These are phyloP conservation scores for Cladosporium sp. DNA, from an alignment of 2,329 filamentous ascomycete species.

Conservation along the genomic window DNA sequence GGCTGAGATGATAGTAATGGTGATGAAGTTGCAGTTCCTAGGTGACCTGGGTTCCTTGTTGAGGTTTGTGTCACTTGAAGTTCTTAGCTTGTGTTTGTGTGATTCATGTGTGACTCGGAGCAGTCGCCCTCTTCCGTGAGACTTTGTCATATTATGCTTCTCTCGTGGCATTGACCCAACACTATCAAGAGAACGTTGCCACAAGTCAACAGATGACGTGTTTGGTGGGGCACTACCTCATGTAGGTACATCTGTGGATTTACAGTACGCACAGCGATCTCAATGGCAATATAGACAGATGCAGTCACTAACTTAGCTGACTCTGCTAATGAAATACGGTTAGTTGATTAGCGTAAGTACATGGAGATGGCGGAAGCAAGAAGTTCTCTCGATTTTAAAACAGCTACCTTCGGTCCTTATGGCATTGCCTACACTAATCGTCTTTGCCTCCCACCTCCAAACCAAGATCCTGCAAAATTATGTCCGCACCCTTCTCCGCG, in stretches of 20 bases:
- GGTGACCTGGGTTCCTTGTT: not conserved
- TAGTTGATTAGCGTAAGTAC: too few species aligned
- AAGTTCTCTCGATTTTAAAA: not conserved
- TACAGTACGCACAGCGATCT: not conserved
- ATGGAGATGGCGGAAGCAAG: not conserved
- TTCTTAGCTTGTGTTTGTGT: not conserved
- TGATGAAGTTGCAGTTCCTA: not conserved
- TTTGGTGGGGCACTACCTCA: not conserved
- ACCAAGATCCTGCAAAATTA: conserved; percentile 35
- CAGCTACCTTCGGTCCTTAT: too few species aligned
- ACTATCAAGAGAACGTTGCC: not conserved
- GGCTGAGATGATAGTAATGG: not conserved
- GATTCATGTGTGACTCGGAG: not conserved
- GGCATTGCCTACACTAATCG: not conserved
- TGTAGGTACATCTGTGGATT: not conserved
- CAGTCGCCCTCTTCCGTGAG: not conserved
- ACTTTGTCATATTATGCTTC: not conserved
- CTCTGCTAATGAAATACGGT: not conserved
- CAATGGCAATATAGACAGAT: not conserved
- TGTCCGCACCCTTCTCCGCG: conserved; percentile 38
- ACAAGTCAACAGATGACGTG: not conserved
- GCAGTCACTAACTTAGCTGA: not conserved
- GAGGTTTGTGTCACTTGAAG: not conserved
- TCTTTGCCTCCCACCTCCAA: not conserved
- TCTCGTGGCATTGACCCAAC: not conserved